Evolutionary conservation across 78 protist genomes (phyloP).

Genomic region (Capsaspora owczarzaki): DNA sequence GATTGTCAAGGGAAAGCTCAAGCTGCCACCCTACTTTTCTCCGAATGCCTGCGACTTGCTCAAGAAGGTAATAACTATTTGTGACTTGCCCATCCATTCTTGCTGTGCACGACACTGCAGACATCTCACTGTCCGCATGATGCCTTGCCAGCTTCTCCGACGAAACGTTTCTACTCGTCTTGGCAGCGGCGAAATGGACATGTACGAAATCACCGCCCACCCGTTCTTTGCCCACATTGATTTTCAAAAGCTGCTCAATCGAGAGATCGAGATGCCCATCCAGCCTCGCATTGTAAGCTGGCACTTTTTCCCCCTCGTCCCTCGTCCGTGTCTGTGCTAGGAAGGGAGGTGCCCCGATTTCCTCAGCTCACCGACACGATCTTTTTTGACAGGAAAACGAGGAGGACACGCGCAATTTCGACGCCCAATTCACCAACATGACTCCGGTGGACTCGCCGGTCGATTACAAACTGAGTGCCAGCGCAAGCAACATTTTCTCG

Average conservation of each 20-base stretch:
- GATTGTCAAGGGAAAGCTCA: conserved; percentile 12
- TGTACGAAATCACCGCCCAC: conserved; percentile 67
- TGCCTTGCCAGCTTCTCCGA: conserved; percentile 10
- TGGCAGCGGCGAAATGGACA: conserved; percentile 55
- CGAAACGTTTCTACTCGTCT: not conserved
- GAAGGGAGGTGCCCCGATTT: no score
- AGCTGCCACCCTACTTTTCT: conserved; percentile 17
- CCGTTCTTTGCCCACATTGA: conserved; percentile 39
- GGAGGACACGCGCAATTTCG: no score
- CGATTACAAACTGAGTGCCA: not conserved
- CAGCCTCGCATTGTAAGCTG: no score
- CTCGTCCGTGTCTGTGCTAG: no score
- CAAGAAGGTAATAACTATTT: not conserved
- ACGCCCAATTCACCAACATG: conserved; percentile 3
- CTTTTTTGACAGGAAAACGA: no score
- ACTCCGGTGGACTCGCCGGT: conserved; percentile 18
- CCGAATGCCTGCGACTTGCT: conserved; percentile 15
- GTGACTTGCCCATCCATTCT: not conserved
- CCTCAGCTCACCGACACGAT: no score
- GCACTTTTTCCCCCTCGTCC: no score
- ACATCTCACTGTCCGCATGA: no score
- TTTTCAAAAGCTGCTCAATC: no score
- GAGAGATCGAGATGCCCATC: no score
- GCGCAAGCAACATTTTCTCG: not conserved
- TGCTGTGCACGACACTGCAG: no score